Percentiles rank a stretch among this genome's conserved stretches.
phyloP scores from a whole-genome alignment of 805 yeast genomes.

The Wickerhamomyces alni region DNA sequence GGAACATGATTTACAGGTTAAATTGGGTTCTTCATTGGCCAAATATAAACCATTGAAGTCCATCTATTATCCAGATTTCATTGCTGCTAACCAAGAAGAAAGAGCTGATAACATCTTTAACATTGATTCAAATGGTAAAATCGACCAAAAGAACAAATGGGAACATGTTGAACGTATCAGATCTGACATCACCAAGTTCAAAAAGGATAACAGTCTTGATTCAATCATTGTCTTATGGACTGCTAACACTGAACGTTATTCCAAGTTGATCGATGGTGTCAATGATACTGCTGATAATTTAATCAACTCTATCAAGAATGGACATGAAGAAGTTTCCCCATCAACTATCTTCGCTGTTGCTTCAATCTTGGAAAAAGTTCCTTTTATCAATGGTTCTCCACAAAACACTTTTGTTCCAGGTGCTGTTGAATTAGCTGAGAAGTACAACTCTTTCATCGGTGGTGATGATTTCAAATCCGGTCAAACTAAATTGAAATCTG shows the following conservation, averaged over 20 bases:
- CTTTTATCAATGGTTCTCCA: conserved; percentile 95
- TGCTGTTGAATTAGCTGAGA: conserved; percentile 81
- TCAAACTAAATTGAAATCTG: conserved; percentile 94
- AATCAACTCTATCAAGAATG: conserved; percentile 62
- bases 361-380: conserved; percentile 77
- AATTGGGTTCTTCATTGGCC: conserved; percentile 60
- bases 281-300: conserved; percentile 86
- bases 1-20: conserved; percentile 76
- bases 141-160: conserved; percentile 68
- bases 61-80: conserved; percentile 91
- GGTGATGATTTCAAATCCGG: conserved; percentile 98
- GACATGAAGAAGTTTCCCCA: conserved; percentile 83
- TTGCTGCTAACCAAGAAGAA: conserved; percentile 88
- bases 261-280: conserved; percentile 70
- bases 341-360: conserved; percentile 95
- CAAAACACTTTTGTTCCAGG: conserved; percentile 98
- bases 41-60: conserved; percentile 70
- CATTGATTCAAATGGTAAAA: conserved; percentile 42
- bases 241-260: conserved; percentile 93
- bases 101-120: conserved; percentile 86
- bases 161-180: conserved; percentile 82
- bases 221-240: conserved; percentile 93
- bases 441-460: conserved; percentile 71
- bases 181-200: conserved; percentile 75
- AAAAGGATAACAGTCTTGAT: conserved; percentile 64